These are phyloP conservation scores for Pancytospora philotis DNA, from an alignment of 371 early-diverging fungal species.

Conservation along the genomic window DNA sequence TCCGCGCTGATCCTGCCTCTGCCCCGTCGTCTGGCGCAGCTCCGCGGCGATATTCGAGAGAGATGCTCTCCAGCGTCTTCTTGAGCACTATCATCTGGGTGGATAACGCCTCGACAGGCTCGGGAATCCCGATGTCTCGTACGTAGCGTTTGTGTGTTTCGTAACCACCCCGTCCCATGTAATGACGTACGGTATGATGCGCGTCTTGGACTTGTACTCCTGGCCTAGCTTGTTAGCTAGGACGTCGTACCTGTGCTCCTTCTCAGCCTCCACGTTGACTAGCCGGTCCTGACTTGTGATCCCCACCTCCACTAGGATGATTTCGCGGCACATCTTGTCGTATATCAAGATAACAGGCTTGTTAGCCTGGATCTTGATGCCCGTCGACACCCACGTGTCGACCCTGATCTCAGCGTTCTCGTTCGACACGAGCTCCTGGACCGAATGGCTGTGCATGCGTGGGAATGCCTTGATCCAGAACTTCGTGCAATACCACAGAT, in stretches of 20 bases:
- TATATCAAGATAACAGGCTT: background rate
- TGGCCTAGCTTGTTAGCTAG: background rate
- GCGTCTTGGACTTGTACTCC: background rate
- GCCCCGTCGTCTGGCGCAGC: too few species aligned
- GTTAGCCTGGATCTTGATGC: background rate
- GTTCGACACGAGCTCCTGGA: background rate
- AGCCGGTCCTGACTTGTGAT: background rate
- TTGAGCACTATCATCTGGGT: background rate
- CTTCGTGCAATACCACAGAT: background rate
- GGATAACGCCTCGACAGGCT: background rate
- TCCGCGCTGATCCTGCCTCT: too few species aligned
- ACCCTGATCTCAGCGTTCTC: conserved; percentile 4
- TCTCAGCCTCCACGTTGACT: background rate
- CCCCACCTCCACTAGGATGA: background rate
- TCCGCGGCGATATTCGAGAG: too few species aligned
- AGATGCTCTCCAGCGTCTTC: background rate
- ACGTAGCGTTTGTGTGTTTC: background rate
- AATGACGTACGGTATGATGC: background rate
- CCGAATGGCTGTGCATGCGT: background rate
- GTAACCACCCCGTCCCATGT: background rate
- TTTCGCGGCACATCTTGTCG: conserved; percentile 5
- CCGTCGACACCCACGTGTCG: conserved; percentile 1
- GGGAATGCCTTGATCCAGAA: background rate
- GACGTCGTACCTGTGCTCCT: background rate
- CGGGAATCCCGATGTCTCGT: background rate